These are phyloP conservation scores for Heritiera fomes DNA, from an alignment of 345 rosid genomes.

Conservation along the genomic window DNA sequence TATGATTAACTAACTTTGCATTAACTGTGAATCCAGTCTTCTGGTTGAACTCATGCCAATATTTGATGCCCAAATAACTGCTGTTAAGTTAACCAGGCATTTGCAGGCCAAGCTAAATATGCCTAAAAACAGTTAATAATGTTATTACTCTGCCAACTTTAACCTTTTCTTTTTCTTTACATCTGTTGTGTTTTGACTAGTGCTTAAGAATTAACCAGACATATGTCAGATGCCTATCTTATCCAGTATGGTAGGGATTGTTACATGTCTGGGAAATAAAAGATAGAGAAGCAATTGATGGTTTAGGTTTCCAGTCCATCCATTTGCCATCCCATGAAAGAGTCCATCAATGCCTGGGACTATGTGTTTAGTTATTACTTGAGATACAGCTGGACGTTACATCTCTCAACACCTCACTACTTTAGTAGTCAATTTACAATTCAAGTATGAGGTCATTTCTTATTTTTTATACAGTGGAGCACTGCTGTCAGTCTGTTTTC, in stretches of 20 bases:
- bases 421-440: neutral
- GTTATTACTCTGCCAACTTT: neutral
- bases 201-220: conserved; percentile 17
- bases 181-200: neutral
- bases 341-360: conserved; percentile 36
- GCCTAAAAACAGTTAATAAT: neutral
- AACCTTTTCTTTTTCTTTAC: no score
- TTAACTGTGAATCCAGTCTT: neutral
- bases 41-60: neutral
- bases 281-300: conserved; percentile 23
- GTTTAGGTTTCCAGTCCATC: conserved; percentile 27
- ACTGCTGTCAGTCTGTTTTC: neutral
- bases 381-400: conserved; percentile 32
- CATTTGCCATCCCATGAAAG: conserved; percentile 25
- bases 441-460: neutral
- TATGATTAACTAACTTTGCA: neutral
- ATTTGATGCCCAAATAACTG: neutral
- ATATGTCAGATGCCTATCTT: conserved; percentile 29
- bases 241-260: conserved; percentile 26
- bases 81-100: neutral
- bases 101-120: neutral
- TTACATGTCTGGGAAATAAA: conserved; percentile 39
- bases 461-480: neutral
- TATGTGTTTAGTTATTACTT: conserved; percentile 6
- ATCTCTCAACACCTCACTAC: conserved; percentile 2